phyloP scores from a whole-genome alignment of 2,329 filamentous ascomycete genomes.

The Fusarium transvaalense region DNA sequence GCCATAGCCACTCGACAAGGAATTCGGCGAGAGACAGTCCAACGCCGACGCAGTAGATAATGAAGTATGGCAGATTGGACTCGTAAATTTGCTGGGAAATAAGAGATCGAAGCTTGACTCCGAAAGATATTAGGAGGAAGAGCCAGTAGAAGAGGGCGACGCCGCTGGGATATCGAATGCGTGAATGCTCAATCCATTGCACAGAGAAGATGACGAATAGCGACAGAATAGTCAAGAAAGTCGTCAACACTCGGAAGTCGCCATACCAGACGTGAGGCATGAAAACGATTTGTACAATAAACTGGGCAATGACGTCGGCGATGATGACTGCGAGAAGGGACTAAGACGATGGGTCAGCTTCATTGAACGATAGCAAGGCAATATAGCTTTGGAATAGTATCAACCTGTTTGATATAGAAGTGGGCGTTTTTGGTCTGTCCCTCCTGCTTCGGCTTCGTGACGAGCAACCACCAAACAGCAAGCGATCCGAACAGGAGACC shows the following conservation, averaged over 20 bases:
- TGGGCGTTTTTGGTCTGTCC: conserved; percentile 86
- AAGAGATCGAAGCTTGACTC: conserved; percentile 87
- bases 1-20: conserved; percentile 84
- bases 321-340: conserved; percentile 75
- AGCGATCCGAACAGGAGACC: conserved; percentile 82
- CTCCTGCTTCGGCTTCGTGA: conserved; percentile 70
- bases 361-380: conserved; percentile 7
- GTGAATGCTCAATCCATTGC: conserved; percentile 88
- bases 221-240: conserved; percentile 77
- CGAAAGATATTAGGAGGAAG: conserved; percentile 81
- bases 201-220: conserved; percentile 80
- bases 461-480: conserved; percentile 84
- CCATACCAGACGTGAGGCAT: conserved; percentile 78
- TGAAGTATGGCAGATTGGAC: conserved; percentile 78
- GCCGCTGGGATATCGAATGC: conserved; percentile 86
- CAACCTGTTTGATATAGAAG: conserved; percentile 91
- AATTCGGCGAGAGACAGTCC: conserved; percentile 79
- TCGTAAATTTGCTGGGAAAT: conserved; percentile 80
- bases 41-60: conserved; percentile 78
- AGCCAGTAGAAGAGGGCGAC: conserved; percentile 95
- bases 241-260: conserved; percentile 90
- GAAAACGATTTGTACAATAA: conserved; percentile 79
- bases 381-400: not conserved
- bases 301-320: conserved; percentile 76
- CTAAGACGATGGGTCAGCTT: conserved; percentile 49